phyloP scores from a whole-genome alignment of 2,329 filamentous ascomycete genomes.

The Trichophaea hybrida region DNA sequence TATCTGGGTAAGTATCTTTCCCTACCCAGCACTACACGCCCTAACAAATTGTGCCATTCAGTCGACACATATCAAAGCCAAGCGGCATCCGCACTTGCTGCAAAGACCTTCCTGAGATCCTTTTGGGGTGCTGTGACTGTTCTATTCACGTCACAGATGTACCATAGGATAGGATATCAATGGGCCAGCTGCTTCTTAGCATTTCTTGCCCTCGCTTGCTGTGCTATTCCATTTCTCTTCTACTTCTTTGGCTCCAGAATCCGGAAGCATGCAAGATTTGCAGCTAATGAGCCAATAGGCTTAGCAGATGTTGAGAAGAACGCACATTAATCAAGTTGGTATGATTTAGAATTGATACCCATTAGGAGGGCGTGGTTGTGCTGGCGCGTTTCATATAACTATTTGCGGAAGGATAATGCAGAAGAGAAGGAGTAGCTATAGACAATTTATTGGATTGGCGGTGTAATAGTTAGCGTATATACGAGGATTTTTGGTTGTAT shows the following conservation, averaged over 20 bases:
- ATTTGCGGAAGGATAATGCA: too few species aligned
- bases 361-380: too few species aligned
- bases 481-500: too few species aligned
- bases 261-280: constrained; percentile 53
- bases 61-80: constrained; percentile 56
- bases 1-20: constrained; percentile 39
- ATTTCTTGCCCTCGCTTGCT: constrained; percentile 63
- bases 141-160: constrained; percentile 74
- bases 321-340: background rate
- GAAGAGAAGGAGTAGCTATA: too few species aligned
- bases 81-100: constrained; percentile 65
- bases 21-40: constrained; percentile 15
- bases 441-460: too few species aligned
- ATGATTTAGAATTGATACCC: background rate
- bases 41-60: constrained; percentile 26
- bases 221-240: constrained; percentile 69
- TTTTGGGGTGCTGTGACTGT: constrained; percentile 69
- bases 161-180: constrained; percentile 53
- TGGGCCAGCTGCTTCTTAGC: constrained; percentile 62
- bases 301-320: background rate
- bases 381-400: too few species aligned
- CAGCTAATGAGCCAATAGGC: constrained; percentile 28
- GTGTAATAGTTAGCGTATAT: too few species aligned
- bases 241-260: constrained; percentile 63
- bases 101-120: constrained; percentile 64